Percentiles rank a stretch among this genome's conserved stretches.
Conservation (phyloP, 2,329 filamentous ascomycete species). For the Phyllachora maydis region DNA sequence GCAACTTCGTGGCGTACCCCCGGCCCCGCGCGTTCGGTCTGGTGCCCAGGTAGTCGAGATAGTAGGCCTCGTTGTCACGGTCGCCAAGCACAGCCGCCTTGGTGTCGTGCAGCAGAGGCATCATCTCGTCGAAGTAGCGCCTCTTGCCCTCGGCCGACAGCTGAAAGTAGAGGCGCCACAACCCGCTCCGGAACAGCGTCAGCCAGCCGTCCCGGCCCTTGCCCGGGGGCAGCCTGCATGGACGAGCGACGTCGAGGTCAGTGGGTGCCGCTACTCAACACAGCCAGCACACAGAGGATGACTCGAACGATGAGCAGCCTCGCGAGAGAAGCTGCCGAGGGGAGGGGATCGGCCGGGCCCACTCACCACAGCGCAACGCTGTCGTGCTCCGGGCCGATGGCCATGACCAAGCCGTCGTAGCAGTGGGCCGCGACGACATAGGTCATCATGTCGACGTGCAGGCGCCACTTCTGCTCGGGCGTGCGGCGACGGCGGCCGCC, state of each 20-base stretch:
- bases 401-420: constrained; percentile 52
- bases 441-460: constrained; percentile 59
- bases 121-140: constrained; percentile 60
- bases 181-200: constrained; percentile 52
- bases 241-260: too few species aligned
- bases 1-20: constrained; percentile 51
- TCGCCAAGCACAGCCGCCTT: constrained; percentile 49
- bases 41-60: constrained; percentile 68
- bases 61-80: constrained; percentile 50
- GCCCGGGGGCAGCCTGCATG: constrained; percentile 57
- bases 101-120: constrained; percentile 53
- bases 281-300: too few species aligned
- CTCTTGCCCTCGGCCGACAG: constrained; percentile 50
- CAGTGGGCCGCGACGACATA: constrained; percentile 60
- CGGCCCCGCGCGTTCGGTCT: constrained; percentile 48
- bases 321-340: too few species aligned
- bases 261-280: too few species aligned
- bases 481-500: too few species aligned
- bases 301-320: too few species aligned
- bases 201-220: constrained; percentile 52
- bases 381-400: constrained; percentile 56
- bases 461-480: constrained; percentile 49
- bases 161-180: constrained; percentile 60
- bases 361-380: constrained; percentile 61
- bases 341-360: too few species aligned